Conservation (phyloP, 345 rosid species). For the Citrus reticulata region DNA sequence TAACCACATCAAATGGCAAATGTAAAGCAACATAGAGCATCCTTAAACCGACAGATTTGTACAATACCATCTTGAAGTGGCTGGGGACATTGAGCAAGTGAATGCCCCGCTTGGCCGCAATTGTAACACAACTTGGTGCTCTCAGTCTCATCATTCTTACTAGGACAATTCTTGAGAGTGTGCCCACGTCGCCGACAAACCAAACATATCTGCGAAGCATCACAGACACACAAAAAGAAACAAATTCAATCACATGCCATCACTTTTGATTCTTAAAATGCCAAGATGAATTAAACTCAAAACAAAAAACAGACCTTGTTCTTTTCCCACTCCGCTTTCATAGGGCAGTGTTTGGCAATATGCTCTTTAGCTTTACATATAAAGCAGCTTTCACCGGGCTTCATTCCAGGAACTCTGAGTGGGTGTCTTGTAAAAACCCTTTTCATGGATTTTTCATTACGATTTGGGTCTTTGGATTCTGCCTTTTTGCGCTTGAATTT, state of each 20-base stretch:
- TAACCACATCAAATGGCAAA: not conserved
- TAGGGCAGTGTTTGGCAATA: slow-evolving; percentile 79
- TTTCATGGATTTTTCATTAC: slow-evolving; percentile 19
- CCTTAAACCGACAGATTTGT: not conserved
- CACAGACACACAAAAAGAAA: slow-evolving; percentile 8
- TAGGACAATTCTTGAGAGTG: slow-evolving; percentile 78
- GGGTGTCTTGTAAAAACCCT: slow-evolving; percentile 62
- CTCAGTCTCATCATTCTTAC: slow-evolving; percentile 47
- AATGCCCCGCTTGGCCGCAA: slow-evolving; percentile 82
- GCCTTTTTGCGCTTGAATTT: slow-evolving; percentile 59
- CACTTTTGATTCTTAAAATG: not conserved
- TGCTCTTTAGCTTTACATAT: slow-evolving; percentile 77
- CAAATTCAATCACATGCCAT: not conserved
- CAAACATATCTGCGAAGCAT: slow-evolving; percentile 69
- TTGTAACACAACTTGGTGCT: slow-evolving; percentile 75
- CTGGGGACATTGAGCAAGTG: slow-evolving; percentile 65
- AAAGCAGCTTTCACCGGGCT: slow-evolving; percentile 87
- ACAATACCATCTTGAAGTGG: slow-evolving; percentile 75
- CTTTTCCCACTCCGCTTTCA: slow-evolving; percentile 84
- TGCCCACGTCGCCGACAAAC: slow-evolving; percentile 81
- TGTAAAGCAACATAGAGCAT: not conserved
- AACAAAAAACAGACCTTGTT: slow-evolving; percentile 54
- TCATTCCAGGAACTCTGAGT: slow-evolving; percentile 87
- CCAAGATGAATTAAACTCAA: not conserved
- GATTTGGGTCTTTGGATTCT: slow-evolving; percentile 23